These are phyloP conservation scores for Tilletia setariae DNA, from an alignment of 1,284 basidiomycete species.

Conservation along the genomic window DNA sequence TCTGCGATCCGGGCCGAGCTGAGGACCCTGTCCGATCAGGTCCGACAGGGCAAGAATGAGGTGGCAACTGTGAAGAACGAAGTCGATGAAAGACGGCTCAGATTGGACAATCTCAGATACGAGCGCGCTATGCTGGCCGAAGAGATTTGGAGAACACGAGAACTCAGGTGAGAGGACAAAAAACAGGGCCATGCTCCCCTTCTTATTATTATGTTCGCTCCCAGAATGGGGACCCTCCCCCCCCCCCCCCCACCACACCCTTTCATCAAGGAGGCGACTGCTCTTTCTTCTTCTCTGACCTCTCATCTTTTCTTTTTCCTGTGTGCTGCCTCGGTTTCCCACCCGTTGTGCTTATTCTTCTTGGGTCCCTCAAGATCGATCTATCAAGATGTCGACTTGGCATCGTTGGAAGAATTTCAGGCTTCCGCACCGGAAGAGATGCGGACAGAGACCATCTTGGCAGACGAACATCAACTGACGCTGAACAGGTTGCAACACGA, in stretches of 20 bases:
- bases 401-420: not conserved
- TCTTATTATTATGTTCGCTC: no score
- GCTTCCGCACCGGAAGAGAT: not conserved
- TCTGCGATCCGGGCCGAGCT: not conserved
- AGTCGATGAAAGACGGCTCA: not conserved
- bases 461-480: slow-evolving; percentile 4
- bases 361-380: not conserved
- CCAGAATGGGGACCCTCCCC: no score
- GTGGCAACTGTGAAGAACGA: not conserved
- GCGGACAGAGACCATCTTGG: not conserved
- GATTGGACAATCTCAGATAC: not conserved
- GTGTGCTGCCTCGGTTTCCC: not conserved
- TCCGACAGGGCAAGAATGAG: not conserved
- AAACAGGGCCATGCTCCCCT: no score
- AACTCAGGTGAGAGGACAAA: slow-evolving; percentile 5
- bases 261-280: not conserved
- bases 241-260: not conserved
- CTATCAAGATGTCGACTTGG: slow-evolving; percentile 9
- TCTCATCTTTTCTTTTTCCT: not conserved
- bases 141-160: not conserved
- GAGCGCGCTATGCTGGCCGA: slow-evolving; percentile 1
- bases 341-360: not conserved
- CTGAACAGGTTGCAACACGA: not conserved
- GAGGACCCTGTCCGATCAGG: not conserved
- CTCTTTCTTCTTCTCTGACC: no score